These are phyloP conservation scores for Trebouxia sp. DNA, from an alignment of 139 green algal genomes.

Conservation along the genomic window DNA sequence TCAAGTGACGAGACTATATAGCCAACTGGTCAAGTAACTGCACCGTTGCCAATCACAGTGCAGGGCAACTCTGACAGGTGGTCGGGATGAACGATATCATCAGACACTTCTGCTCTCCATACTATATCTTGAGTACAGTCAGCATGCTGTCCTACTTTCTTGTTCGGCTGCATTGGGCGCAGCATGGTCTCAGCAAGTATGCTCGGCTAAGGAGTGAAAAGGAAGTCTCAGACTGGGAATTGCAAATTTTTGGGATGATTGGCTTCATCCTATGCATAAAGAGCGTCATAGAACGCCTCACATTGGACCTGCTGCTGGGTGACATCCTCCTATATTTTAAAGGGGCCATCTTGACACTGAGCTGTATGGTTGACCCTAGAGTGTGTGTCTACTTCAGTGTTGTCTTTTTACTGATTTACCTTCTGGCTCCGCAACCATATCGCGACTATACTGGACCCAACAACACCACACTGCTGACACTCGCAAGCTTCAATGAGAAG, in stretches of 20 bases:
- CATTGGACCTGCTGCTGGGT: not conserved
- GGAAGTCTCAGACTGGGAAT: not conserved
- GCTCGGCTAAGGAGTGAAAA: not conserved
- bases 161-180: not conserved
- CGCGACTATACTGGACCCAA: not conserved
- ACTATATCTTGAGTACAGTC: not conserved
- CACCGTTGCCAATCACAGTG: too few species aligned
- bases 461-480: not conserved
- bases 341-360: not conserved
- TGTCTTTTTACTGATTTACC: not conserved
- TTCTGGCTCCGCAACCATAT: not conserved
- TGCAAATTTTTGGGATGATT: not conserved
- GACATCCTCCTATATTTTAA: not conserved
- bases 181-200: slow-evolving; percentile 2
- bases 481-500: not conserved
- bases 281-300: not conserved
- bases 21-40: too few species aligned
- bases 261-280: not conserved
- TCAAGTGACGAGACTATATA: too few species aligned
- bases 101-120: not conserved
- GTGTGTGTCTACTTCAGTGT: not conserved
- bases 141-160: not conserved
- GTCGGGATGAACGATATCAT: not conserved
- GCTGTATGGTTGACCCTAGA: not conserved
- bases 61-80: too few species aligned